Conservation (phyloP, 768 basidiomycete species). For the Mycena belliarum region DNA sequence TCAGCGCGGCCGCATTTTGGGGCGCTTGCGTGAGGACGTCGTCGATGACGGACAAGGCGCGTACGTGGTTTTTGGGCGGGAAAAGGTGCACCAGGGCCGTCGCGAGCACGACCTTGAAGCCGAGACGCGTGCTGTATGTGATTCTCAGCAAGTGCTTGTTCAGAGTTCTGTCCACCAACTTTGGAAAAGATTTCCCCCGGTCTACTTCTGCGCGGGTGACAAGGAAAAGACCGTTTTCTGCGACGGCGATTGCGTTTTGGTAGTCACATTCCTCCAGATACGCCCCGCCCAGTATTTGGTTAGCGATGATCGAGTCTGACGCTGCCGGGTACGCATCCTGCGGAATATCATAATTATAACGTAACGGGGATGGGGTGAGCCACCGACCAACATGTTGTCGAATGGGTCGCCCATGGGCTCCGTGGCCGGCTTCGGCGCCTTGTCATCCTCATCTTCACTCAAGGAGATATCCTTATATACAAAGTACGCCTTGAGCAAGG, state of each 20-base stretch:
- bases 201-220: slow-evolving; percentile 55
- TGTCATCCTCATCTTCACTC: slow-evolving; percentile 37
- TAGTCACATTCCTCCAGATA: slow-evolving; percentile 75
- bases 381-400: slow-evolving; percentile 62
- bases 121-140: slow-evolving; percentile 55
- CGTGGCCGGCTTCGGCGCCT: slow-evolving; percentile 31
- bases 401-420: slow-evolving; percentile 58
- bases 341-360: slow-evolving; percentile 8
- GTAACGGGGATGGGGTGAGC: background rate
- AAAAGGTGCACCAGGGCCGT: slow-evolving; percentile 81
- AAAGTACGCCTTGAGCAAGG: slow-evolving; percentile 68
- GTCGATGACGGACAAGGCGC: slow-evolving; percentile 74
- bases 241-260: slow-evolving; percentile 65
- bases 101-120: slow-evolving; percentile 71
- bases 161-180: slow-evolving; percentile 34
- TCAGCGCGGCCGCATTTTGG: slow-evolving; percentile 62
- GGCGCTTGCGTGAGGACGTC: slow-evolving; percentile 67
- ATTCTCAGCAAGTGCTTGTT: background rate
- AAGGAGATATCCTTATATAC: slow-evolving; percentile 52
- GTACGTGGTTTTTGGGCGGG: slow-evolving; percentile 86
- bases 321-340: slow-evolving; percentile 58
- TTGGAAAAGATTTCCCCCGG: slow-evolving; percentile 52
- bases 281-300: slow-evolving; percentile 63
- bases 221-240: slow-evolving; percentile 69
- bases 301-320: slow-evolving; percentile 63